phyloP scores from a whole-genome alignment of 345 rosid species.

The Kernera saxatilis region DNA sequence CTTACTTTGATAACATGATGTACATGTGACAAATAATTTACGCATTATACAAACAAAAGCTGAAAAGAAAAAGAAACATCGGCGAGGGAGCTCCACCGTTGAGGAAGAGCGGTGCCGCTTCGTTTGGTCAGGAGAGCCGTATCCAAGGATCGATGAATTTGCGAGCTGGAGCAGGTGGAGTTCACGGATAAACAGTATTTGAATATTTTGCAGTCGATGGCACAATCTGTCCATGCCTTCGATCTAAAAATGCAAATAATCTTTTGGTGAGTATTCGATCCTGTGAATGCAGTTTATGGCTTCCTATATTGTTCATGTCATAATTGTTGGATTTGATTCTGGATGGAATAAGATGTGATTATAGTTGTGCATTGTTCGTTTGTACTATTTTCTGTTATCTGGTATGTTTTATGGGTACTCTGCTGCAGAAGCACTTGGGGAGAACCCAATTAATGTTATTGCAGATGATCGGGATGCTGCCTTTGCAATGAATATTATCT shows the following conservation, averaged over 20 bases:
- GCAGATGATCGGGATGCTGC: conserved; percentile 54
- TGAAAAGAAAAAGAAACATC: too few relatives aligned
- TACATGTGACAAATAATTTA: too few relatives aligned
- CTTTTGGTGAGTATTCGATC: conserved; percentile 61
- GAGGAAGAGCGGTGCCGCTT: conserved; percentile 58
- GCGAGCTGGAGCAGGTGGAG: conserved; percentile 26
- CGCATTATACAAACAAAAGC: too few relatives aligned
- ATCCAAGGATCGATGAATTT: conserved; percentile 26
- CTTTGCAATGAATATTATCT: conserved; percentile 48
- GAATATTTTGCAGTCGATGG: conserved; percentile 91
- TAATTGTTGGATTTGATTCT: not conserved
- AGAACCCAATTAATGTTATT: conserved; percentile 62
- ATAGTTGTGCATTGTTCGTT: not conserved
- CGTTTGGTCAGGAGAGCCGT: conserved; percentile 67
- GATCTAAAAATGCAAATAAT: conserved; percentile 59
- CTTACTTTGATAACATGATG: too few relatives aligned
- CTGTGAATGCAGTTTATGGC: not conserved
- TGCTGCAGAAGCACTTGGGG: conserved; percentile 72
- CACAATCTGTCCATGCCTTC: conserved; percentile 82
- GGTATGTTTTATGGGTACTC: conserved; percentile 63
- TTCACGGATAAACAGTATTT: conserved; percentile 67
- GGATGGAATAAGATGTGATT: not conserved
- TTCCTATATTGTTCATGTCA: not conserved
- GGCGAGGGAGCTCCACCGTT: conserved; percentile 28
- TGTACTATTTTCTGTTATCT: not conserved